These are phyloP conservation scores for Priceomyces castillae DNA, from an alignment of 805 yeast genomes.

Conservation along the genomic window DNA sequence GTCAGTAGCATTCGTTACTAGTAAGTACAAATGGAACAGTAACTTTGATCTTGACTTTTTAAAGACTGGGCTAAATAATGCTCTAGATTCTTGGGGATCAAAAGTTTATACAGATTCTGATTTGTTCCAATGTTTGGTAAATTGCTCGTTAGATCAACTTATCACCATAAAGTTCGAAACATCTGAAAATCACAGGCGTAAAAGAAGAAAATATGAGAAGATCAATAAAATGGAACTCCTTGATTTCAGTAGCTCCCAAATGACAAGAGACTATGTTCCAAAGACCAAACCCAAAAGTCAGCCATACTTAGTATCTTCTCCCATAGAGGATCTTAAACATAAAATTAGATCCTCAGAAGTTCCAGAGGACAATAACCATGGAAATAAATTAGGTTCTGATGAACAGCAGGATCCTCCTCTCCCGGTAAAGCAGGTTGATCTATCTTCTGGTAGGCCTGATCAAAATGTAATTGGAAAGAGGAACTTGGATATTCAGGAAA, in stretches of 20 bases:
- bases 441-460: background rate
- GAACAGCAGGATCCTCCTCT: background rate
- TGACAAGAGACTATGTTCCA: background rate
- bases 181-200: slow-evolving; percentile 14
- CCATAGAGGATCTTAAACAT: background rate
- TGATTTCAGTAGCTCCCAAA: slow-evolving; percentile 18
- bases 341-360: background rate
- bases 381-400: background rate
- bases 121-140: slow-evolving; percentile 8
- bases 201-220: slow-evolving; percentile 31
- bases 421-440: background rate
- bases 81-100: background rate
- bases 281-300: background rate
- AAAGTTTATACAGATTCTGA: slow-evolving; percentile 4
- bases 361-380: background rate
- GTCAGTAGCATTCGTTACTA: background rate
- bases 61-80: background rate
- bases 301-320: background rate
- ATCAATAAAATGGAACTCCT: slow-evolving; percentile 35
- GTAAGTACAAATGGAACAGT: background rate
- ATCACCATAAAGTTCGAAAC: slow-evolving; percentile 3
- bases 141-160: slow-evolving; percentile 5
- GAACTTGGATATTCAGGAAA: background rate
- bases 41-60: background rate
- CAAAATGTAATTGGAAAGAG: background rate